These are phyloP conservation scores for baker's yeast (Saccharomyces cerevisiae) DNA, from an alignment of 805 yeast species.

Conservation along the genomic window DNA sequence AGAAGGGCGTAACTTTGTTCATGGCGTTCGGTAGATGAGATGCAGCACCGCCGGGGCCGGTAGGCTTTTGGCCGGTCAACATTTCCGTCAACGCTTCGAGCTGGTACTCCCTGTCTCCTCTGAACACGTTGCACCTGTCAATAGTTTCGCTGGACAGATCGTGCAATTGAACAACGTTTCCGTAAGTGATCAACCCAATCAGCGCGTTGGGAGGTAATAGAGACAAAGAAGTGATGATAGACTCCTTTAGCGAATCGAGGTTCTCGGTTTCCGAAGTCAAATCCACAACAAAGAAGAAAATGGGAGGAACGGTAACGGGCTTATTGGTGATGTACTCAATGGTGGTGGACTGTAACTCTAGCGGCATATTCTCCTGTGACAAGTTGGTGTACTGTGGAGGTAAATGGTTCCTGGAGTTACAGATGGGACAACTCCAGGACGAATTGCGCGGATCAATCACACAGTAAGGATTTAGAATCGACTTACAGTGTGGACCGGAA, in stretches of 20 bases:
- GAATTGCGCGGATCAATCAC: slow-evolving; percentile 67
- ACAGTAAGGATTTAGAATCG: slow-evolving; percentile 81
- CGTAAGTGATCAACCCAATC: slow-evolving; percentile 75
- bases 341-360: slow-evolving; percentile 69
- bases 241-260: slow-evolving; percentile 72
- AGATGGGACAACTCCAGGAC: slow-evolving; percentile 80
- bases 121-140: slow-evolving; percentile 70
- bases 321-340: slow-evolving; percentile 78
- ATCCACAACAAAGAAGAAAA: slow-evolving; percentile 79
- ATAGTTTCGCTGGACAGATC: slow-evolving; percentile 65
- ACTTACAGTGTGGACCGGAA: slow-evolving; percentile 67
- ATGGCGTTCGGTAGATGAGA: neutral
- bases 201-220: slow-evolving; percentile 84
- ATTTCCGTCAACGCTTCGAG: slow-evolving; percentile 49
- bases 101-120: slow-evolving; percentile 80
- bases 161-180: slow-evolving; percentile 85
- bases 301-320: slow-evolving; percentile 78
- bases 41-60: slow-evolving; percentile 21
- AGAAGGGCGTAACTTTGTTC: slow-evolving; percentile 33
- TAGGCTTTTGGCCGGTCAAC: slow-evolving; percentile 49
- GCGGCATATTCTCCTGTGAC: slow-evolving; percentile 68
- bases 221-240: slow-evolving; percentile 64
- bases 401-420: slow-evolving; percentile 67
- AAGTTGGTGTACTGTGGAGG: slow-evolving; percentile 77
- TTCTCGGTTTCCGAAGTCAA: slow-evolving; percentile 86